Evolutionary conservation across 1,139 yeast genomes (phyloP), one percentile per base, ranked within the genome.

Genomic region (Geotrichum phurueaensis): DNA sequence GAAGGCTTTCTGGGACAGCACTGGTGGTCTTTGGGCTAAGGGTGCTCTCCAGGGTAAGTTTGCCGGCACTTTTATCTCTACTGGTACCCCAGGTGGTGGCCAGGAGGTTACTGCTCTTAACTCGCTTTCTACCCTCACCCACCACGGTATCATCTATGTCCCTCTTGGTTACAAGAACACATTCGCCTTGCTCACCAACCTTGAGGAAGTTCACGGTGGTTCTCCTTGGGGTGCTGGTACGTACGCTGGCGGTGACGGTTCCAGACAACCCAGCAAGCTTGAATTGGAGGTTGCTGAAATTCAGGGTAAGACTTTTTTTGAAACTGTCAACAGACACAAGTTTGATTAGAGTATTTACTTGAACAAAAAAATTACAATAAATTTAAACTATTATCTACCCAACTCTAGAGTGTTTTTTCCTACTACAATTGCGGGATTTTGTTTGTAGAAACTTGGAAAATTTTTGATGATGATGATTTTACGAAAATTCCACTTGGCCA

Each of bases 1-100:
- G 80, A 84, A 84, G 73, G 76, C 89, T 10, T 87, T 85, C 80
- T 84, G 89, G 84, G 92, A 86, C 69, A 74, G 81, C 58, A 86
- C 91, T 61, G 92, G 91, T 73, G 87, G 86, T 59, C 76, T 87
- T 66, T 87, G 94, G 94, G 88, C 86, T 58, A 63, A 73, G 56
- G 91, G 92, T 74, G 83, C 83, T 62, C 77, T 87, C 63, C 76
- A 80, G 69, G 91, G 89, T 70, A 87, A 87, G 76, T 80, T 81
- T 65, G 89, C 86, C 50, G 90, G 90, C 72, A 70, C 84, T 61
- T 87, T 87, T 69, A 85, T 84, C 61, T 80, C 88, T 54, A 87
- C 94, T 51, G 89, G 90, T 74, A 80, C 89, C 60, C 84, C 82
- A 69, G 91, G 91, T 73, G 91, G 91, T 74, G 89, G 89, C 69